Evolutionary conservation across 768 basidiomycete species (phyloP), one percentile per base, ranked within the genome.

Genomic region (Lyophyllum semitale): DNA sequence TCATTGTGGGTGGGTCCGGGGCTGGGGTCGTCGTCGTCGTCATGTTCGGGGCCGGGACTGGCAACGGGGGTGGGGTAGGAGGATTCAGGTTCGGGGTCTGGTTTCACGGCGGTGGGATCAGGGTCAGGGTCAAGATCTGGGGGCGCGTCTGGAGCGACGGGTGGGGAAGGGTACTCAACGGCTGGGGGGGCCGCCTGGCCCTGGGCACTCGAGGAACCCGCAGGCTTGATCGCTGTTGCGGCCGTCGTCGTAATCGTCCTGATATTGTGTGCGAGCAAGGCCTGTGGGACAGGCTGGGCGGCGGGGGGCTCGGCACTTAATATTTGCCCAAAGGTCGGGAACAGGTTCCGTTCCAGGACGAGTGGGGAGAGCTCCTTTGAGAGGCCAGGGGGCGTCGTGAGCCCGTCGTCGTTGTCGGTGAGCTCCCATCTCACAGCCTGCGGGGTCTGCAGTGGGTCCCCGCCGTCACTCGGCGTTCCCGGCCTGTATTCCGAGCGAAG

Each of bases 81-180:
- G 35, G 57, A 58, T 33, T 38, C 26, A 47, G 20, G 48, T 27
- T 38, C 58, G 15, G 54, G 15, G 26, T 43, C 37, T 18, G 23
- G 22, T 56, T 55, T 43, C n/a, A 51, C 20, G 29, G 27, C 50
- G 49, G 51, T 51, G 29, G 47, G 53, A 59, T 65, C 55, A 65
- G 56, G 55, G 53, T 49, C 32, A 33, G 23, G 51, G 47, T 50
- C 32, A 33, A 18, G 51, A 43, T 50, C 43, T n/a, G 53, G 51
- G 27, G 41, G 33, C 11, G 32, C 30, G 44, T 38, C 49, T 40
- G 33, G 20, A 47, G 41, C 49, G 58, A 59, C 56, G 58, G 55
- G 45, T 37, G 54, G 45, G 48, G 54, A 57, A 56, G 51, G 35
- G 55, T 59, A 65, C 63, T 65, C 63, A 65, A 65, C 63, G 45